phyloP scores from a whole-genome alignment of 768 basidiomycete genomes.

The Amanita pallidorosea region DNA sequence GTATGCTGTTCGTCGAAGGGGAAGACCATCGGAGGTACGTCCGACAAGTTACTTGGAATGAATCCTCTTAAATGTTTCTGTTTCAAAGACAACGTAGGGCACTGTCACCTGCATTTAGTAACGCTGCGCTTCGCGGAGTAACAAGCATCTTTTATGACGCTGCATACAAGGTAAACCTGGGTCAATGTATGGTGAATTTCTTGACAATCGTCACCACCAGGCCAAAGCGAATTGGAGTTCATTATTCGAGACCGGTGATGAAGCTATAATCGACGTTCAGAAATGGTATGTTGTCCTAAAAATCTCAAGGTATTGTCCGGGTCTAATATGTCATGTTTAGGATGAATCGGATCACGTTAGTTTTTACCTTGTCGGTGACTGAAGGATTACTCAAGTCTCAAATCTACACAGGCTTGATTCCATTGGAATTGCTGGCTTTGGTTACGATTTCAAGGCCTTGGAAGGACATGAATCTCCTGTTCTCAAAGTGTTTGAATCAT shows the following conservation, averaged over 20 bases:
- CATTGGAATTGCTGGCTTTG: conserved; percentile 14
- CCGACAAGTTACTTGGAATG: background rate
- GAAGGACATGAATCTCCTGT: background rate
- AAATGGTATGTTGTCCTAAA: conserved; percentile 22
- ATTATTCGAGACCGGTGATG: conserved; percentile 15
- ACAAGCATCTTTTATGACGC: conserved; percentile 40
- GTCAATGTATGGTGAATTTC: background rate
- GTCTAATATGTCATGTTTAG: conserved; percentile 7
- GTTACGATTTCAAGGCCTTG: background rate
- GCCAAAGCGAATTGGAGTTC: conserved; percentile 21
- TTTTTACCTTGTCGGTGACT: background rate
- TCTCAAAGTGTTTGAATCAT: background rate
- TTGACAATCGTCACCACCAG: conserved; percentile 11
- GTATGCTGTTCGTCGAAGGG: conserved; percentile 28
- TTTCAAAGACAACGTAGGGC: conserved; percentile 32
- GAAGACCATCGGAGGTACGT: conserved; percentile 35
- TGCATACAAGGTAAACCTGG: conserved; percentile 30
- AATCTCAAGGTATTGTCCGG: background rate
- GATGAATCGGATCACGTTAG: conserved; percentile 38
- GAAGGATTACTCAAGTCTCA: background rate
- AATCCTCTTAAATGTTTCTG: background rate
- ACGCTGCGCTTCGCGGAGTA: background rate
- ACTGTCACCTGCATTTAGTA: background rate
- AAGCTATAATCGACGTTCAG: conserved; percentile 35
- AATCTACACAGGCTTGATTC: conserved; percentile 32